These are phyloP conservation scores for Paragyromitra xinjiangensis DNA, from an alignment of 495 filamentous ascomycete genomes.

Conservation along the genomic window DNA sequence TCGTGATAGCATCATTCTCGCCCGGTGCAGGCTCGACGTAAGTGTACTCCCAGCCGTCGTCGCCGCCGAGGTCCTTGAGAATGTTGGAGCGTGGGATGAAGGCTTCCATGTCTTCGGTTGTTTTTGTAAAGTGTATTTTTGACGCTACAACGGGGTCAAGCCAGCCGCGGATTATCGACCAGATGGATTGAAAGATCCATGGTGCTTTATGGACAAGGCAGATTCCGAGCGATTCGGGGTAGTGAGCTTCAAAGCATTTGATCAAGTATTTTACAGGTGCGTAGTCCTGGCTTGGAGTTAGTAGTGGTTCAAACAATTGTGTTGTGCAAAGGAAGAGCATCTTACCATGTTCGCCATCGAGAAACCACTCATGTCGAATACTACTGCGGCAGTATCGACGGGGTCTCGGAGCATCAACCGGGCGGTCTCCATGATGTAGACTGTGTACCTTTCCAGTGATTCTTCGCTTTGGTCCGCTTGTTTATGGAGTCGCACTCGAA, in stretches of 20 bases:
- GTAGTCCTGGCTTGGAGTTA: slow-evolving; percentile 73
- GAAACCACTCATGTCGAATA: slow-evolving; percentile 97
- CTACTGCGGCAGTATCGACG: slow-evolving; percentile 88
- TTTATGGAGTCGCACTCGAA: slow-evolving; percentile 81
- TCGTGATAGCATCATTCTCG: slow-evolving; percentile 63
- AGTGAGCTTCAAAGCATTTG: slow-evolving; percentile 99
- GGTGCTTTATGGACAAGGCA: slow-evolving; percentile 97
- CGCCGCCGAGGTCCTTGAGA: slow-evolving; percentile 79
- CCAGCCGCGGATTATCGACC: slow-evolving; percentile 89
- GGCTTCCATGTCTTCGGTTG: slow-evolving; percentile 75
- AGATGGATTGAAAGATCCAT: slow-evolving; percentile 86
- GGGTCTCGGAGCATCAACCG: slow-evolving; percentile 79
- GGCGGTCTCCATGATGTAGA: slow-evolving; percentile 93
- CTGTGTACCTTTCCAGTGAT: slow-evolving; percentile 84
- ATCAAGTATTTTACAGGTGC: slow-evolving; percentile 98
- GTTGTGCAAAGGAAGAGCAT: background rate
- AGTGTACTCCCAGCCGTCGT: slow-evolving; percentile 79
- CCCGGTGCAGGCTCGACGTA: slow-evolving; percentile 78
- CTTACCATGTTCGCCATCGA: slow-evolving; percentile 91
- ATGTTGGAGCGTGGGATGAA: slow-evolving; percentile 79
- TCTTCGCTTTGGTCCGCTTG: slow-evolving; percentile 82
- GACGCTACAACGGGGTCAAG: slow-evolving; percentile 94
- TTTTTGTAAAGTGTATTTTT: slow-evolving; percentile 95
- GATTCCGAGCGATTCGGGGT: slow-evolving; percentile 88
- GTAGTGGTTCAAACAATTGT: background rate